Conservation (phyloP, 495 filamentous ascomycete species). For the Penicillium steckii region DNA sequence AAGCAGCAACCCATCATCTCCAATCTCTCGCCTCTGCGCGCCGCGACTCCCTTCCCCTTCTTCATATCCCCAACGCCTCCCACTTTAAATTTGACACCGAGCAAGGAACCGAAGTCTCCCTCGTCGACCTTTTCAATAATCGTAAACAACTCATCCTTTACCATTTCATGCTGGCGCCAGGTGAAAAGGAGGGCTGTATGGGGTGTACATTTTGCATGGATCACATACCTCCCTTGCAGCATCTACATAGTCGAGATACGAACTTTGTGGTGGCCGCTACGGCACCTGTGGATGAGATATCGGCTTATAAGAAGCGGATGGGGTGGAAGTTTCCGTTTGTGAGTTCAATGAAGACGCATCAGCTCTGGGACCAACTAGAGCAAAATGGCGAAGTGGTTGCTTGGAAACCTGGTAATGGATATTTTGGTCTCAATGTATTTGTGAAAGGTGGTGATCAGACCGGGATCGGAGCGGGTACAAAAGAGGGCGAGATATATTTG, state of each 20-base stretch:
- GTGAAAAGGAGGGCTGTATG: conserved; percentile 28
- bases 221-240: conserved; percentile 34
- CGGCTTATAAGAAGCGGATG: conserved; percentile 34
- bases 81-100: conserved; percentile 35
- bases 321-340: conserved; percentile 46
- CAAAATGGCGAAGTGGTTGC: conserved; percentile 19
- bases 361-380: conserved; percentile 20
- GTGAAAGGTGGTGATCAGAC: conserved; percentile 28
- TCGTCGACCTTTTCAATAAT: conserved; percentile 38
- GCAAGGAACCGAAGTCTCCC: conserved; percentile 27
- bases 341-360: conserved; percentile 27
- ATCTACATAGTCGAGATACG: conserved; percentile 34
- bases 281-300: conserved; percentile 35
- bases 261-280: conserved; percentile 35
- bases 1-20: conserved; percentile 28
- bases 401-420: conserved; percentile 28
- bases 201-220: conserved; percentile 41
- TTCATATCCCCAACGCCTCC: conserved; percentile 28
- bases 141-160: conserved; percentile 46
- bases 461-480: too few relatives aligned
- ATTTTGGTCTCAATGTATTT: conserved; percentile 40
- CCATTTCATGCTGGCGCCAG: conserved; percentile 46
- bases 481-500: conserved; percentile 39
- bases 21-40: conserved; percentile 31
- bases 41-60: conserved; percentile 39